Percentiles rank a stretch among this genome's conserved stretches.
Conservation (phyloP, 2,329 filamentous ascomycete genomes). For the Westerdykella sp. region DNA sequence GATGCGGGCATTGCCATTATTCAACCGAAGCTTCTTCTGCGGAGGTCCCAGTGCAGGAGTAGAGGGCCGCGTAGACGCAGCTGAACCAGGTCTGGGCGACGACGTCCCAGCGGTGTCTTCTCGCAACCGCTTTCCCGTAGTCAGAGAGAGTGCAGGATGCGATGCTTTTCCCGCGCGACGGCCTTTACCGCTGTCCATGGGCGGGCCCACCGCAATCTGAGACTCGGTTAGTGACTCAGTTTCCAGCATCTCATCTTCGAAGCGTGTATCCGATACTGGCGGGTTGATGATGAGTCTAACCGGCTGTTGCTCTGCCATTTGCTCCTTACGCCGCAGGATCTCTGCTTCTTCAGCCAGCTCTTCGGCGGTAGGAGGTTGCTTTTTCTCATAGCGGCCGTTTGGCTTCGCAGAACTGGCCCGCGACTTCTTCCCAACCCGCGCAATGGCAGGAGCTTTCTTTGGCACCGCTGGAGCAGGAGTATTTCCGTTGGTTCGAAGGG, state of each 20-base stretch:
- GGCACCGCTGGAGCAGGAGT: slow-evolving; percentile 10
- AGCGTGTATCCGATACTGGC: slow-evolving; percentile 29
- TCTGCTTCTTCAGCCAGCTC: slow-evolving; percentile 22
- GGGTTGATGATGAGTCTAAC: slow-evolving; percentile 18
- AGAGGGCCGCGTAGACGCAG: slow-evolving; percentile 27
- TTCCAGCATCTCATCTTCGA: slow-evolving; percentile 33
- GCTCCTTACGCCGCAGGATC: slow-evolving; percentile 19
- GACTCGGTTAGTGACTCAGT: slow-evolving; percentile 34
- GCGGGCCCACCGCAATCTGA: slow-evolving; percentile 31
- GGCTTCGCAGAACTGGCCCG: slow-evolving; percentile 26
- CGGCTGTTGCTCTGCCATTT: slow-evolving; percentile 18
- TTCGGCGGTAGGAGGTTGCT: slow-evolving; percentile 19
- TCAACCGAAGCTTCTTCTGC: slow-evolving; percentile 30
- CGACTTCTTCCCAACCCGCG: slow-evolving; percentile 28
- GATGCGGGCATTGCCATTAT: slow-evolving; percentile 31
- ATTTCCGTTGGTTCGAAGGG: slow-evolving; percentile 21
- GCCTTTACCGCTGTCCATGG: slow-evolving; percentile 25
- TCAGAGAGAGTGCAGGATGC: slow-evolving; percentile 10
- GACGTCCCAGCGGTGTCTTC: slow-evolving; percentile 26
- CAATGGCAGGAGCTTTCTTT: slow-evolving; percentile 25
- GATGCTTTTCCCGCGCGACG: slow-evolving; percentile 26
- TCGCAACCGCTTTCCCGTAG: slow-evolving; percentile 26
- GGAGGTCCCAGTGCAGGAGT: slow-evolving; percentile 25
- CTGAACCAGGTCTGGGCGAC: slow-evolving; percentile 28
- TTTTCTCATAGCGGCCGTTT: slow-evolving; percentile 24